phyloP scores from a whole-genome alignment of 2,329 filamentous ascomycete genomes.

The Fusarium robinianum region DNA sequence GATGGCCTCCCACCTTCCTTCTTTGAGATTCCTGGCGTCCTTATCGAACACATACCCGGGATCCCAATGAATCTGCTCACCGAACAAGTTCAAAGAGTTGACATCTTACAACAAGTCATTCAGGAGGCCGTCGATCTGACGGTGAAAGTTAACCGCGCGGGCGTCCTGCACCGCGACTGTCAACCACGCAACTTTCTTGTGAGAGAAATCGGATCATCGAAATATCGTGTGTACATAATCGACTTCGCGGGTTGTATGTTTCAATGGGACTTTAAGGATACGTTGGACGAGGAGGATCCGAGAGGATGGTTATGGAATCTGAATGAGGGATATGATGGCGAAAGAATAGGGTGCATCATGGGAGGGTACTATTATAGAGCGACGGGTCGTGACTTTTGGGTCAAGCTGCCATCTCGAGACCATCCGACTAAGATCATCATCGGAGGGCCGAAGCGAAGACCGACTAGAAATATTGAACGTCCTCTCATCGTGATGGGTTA shows the following conservation, averaged over 20 bases:
- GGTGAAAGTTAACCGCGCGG: neutral
- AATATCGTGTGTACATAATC: conserved; percentile 1
- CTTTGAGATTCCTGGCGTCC: conserved; percentile 2
- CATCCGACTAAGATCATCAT: too few species aligned
- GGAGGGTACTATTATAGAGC: too few species aligned
- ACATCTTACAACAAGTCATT: conserved; percentile 1
- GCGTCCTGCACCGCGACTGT: conserved; percentile 6
- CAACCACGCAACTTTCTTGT: conserved; percentile 9
- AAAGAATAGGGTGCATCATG: conserved; percentile 3
- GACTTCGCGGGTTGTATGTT: conserved; percentile 3
- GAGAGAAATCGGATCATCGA: neutral
- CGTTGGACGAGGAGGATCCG: neutral
- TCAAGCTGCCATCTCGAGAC: too few species aligned
- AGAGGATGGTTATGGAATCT: neutral
- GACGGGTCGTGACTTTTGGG: too few species aligned
- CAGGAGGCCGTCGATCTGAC: conserved; percentile 4
- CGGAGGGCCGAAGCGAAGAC: too few species aligned
- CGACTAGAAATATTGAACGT: too few species aligned
- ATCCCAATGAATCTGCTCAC: neutral
- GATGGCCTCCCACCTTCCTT: neutral
- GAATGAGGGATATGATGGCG: neutral
- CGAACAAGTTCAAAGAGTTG: neutral
- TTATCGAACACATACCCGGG: neutral
- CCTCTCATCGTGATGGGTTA: too few species aligned
- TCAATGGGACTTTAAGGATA: conserved; percentile 5